A percentile compares a stretch with the other conserved stretches of the same genome.
These are phyloP conservation scores for Psilocybe mexicana DNA, from an alignment of 1,284 basidiomycete genomes.

Conservation along the genomic window DNA sequence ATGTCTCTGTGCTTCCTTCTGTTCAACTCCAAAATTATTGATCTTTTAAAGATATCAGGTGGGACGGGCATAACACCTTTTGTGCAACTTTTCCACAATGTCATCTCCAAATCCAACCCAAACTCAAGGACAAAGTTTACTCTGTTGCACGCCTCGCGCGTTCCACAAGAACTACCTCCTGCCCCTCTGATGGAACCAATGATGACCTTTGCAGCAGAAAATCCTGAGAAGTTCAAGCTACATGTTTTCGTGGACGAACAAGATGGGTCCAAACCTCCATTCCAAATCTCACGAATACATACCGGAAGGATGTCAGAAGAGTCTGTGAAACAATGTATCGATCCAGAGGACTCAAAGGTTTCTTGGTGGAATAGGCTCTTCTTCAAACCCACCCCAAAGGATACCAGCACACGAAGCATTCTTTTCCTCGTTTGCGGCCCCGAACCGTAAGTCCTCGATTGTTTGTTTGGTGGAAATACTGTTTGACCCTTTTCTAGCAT, in stretches of 20 bases:
- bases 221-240: slow-evolving; percentile 57
- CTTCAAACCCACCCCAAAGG: slow-evolving; percentile 22
- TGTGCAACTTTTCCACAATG: slow-evolving; percentile 60
- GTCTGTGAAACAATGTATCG: slow-evolving; percentile 45
- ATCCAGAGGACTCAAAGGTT: slow-evolving; percentile 23
- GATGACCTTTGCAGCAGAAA: slow-evolving; percentile 40
- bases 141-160: slow-evolving; percentile 68
- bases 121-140: slow-evolving; percentile 56
- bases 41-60: slow-evolving; percentile 64
- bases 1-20: slow-evolving; percentile 22
- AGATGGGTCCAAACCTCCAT: slow-evolving; percentile 32
- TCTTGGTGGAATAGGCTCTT: slow-evolving; percentile 50
- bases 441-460: slow-evolving; percentile 56
- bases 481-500: slow-evolving; percentile 49
- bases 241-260: slow-evolving; percentile 61
- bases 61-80: slow-evolving; percentile 85
- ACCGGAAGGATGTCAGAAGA: slow-evolving; percentile 55
- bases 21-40: neutral
- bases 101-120: slow-evolving; percentile 33
- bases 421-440: slow-evolving; percentile 79
- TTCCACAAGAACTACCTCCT: slow-evolving; percentile 66
- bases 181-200: slow-evolving; percentile 54
- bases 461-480: neutral
- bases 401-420: slow-evolving; percentile 37
- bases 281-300: slow-evolving; percentile 29